A percentile compares a stretch with the other conserved stretches of the same genome.
Evolutionary conservation across 208 protist species (phyloP).

Genomic region (Angomonas desouzai): DNA sequence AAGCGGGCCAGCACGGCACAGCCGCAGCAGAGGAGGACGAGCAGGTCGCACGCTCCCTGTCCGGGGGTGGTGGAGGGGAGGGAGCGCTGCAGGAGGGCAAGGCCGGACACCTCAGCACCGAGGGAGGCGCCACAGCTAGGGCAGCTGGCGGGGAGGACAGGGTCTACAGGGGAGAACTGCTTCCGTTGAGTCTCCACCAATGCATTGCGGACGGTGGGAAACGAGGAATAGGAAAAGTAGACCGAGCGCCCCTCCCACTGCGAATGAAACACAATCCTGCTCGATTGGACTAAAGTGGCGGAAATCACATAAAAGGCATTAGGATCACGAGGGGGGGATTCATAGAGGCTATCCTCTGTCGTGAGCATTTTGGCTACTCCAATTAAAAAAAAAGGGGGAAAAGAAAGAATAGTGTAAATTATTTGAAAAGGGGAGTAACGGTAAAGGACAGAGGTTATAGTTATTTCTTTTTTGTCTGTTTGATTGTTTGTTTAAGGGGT

Average conservation of each 20-base stretch:
- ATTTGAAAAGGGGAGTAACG: conserved; percentile 5
- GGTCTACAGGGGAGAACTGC: neutral
- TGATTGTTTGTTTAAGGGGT: neutral
- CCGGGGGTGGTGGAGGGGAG: neutral
- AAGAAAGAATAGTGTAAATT: conserved; percentile 9
- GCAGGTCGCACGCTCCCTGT: neutral
- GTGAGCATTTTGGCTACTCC: neutral
- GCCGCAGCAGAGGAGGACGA: neutral
- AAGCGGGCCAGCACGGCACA: conserved; percentile 1
- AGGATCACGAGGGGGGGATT: neutral
- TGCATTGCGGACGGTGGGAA: neutral
- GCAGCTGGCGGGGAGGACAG: neutral
- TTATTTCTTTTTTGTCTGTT: neutral
- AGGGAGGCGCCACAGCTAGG: neutral
- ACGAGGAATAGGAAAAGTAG: neutral
- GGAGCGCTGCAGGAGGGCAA: neutral
- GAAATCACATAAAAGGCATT: neutral
- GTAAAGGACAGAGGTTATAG: neutral
- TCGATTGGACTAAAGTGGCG: neutral
- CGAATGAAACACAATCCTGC: neutral
- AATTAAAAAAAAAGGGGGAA: conserved; percentile 21
- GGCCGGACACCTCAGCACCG: neutral
- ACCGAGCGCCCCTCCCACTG: neutral
- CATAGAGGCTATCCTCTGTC: neutral
- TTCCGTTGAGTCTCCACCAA: neutral